Percentiles rank a stretch among this genome's conserved stretches.
phyloP scores from a whole-genome alignment of 192 early-diverging fungal species.

The Chytriomyces sp. region DNA sequence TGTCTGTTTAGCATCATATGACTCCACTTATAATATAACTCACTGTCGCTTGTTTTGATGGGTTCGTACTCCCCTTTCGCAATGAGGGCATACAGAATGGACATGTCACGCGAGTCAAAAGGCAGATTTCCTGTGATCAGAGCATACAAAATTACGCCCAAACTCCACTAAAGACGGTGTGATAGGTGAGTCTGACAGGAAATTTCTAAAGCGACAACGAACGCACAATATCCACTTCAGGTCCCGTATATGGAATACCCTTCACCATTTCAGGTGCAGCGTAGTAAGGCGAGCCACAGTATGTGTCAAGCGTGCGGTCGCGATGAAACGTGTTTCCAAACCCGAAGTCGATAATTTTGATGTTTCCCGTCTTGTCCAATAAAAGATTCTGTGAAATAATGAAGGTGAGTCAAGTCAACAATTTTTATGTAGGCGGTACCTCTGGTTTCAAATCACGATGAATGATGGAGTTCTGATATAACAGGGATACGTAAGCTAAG shows the following conservation, averaged over 20 bases:
- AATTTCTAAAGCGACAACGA: not conserved
- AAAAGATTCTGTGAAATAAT: constrained; percentile 45
- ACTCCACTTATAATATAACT: constrained; percentile 51
- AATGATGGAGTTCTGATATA: constrained; percentile 57
- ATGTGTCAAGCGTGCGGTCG: constrained; percentile 64
- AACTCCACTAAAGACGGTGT: constrained; percentile 75
- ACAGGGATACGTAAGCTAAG: not conserved
- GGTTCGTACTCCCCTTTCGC: constrained; percentile 56
- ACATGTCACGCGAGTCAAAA: constrained; percentile 63
- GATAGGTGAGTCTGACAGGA: not conserved
- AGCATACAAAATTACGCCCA: constrained; percentile 89
- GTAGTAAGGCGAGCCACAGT: constrained; percentile 68
- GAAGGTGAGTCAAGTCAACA: not conserved
- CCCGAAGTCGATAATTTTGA: constrained; percentile 69
- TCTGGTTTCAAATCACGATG: constrained; percentile 66
- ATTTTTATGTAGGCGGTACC: constrained; percentile 14
- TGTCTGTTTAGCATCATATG: constrained; percentile 36
- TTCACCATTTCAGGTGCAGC: constrained; percentile 64
- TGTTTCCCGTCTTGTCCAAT: constrained; percentile 61
- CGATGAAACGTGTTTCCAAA: constrained; percentile 61
- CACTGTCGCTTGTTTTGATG: constrained; percentile 39
- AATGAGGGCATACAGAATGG: constrained; percentile 63
- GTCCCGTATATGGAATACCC: constrained; percentile 86
- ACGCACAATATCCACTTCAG: constrained; percentile 82
- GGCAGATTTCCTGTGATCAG: constrained; percentile 76